Evolutionary conservation across 2,329 filamentous ascomycete species (phyloP).

Genomic region (Xylariomycetidae sp.): DNA sequence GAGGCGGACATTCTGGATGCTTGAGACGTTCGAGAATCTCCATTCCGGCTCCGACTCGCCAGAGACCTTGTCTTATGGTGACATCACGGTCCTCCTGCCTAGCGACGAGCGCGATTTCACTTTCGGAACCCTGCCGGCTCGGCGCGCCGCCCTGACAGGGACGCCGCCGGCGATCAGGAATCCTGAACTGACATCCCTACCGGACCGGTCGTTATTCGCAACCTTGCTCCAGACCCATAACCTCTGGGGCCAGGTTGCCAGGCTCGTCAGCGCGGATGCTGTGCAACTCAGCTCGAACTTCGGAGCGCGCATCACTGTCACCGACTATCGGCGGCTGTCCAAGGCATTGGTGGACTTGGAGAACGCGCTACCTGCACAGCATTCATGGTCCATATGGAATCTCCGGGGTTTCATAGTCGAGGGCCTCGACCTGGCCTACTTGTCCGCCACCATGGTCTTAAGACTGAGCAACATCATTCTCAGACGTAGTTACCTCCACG

Average conservation of each 20-base stretch:
- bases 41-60: conserved; percentile 31
- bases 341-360: conserved; percentile 23
- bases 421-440: conserved; percentile 30
- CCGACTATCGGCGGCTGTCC: conserved; percentile 20
- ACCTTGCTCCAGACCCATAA: conserved; percentile 32
- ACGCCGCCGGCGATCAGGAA: conserved; percentile 25
- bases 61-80: conserved; percentile 26
- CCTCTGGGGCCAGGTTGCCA: conserved; percentile 32
- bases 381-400: conserved; percentile 32
- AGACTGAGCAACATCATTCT: conserved; percentile 32
- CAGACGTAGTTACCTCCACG: conserved; percentile 29
- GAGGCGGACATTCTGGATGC: conserved; percentile 33
- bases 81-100: conserved; percentile 32
- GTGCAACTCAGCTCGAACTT: conserved; percentile 9
- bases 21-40: conserved; percentile 32
- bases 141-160: conserved; percentile 27
- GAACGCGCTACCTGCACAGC: conserved; percentile 23
- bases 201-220: conserved; percentile 31
- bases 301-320: conserved; percentile 14
- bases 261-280: conserved; percentile 19
- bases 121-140: conserved; percentile 25
- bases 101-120: conserved; percentile 34
- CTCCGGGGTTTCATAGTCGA: conserved; percentile 31
- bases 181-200: conserved; percentile 17
- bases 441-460: conserved; percentile 31